phyloP scores from a whole-genome alignment of 306 rosid genomes.

The Prunus campanulata region DNA sequence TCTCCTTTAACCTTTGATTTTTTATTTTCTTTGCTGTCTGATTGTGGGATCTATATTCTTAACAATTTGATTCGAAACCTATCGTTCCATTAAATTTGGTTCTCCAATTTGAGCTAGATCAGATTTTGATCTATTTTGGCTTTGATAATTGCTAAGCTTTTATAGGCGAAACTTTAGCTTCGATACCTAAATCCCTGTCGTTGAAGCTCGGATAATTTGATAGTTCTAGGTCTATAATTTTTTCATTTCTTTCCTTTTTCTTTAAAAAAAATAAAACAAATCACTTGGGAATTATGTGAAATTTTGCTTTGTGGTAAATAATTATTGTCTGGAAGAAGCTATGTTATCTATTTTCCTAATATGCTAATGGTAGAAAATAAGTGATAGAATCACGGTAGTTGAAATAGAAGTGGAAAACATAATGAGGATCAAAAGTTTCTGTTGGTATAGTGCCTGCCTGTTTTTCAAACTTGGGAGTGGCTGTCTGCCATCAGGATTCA shows the following conservation, averaged over 20 bases:
- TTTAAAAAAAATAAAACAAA: no score
- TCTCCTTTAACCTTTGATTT: neutral
- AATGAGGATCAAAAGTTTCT: neutral
- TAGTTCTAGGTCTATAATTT: neutral
- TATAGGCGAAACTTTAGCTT: neutral
- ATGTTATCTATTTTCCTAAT: neutral
- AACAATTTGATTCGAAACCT: neutral
- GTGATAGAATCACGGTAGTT: neutral
- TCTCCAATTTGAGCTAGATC: neutral
- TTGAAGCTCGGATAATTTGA: neutral
- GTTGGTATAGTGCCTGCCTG: neutral
- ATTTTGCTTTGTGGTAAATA: neutral
- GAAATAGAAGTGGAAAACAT: neutral
- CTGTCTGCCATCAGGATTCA: neutral
- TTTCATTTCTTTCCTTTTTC: neutral
- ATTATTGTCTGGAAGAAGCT: neutral
- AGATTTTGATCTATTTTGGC: neutral
- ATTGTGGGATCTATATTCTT: conserved; percentile 3
- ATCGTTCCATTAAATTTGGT: neutral
- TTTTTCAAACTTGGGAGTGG: neutral
- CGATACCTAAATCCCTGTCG: neutral
- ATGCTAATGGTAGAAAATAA: no score
- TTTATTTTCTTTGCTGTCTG: neutral
- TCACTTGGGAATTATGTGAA: neutral
- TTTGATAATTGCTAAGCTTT: neutral